Percentiles rank a stretch among this genome's conserved stretches.
Evolutionary conservation across 371 early-diverging fungal genomes (phyloP).

Genomic region (Vairimorpha necatrix): DNA sequence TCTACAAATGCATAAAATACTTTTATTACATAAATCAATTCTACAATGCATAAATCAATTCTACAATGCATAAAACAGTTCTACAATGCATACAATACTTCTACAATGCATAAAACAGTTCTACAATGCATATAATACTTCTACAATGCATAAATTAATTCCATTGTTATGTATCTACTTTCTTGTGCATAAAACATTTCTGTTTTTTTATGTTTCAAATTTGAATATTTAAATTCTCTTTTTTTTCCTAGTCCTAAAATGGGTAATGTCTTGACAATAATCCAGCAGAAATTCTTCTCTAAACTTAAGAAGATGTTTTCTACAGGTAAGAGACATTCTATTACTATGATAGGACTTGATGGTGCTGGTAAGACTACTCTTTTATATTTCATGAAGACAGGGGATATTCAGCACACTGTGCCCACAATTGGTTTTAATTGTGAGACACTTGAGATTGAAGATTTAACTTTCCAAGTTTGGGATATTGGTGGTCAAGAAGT

Average conservation of each 20-base stretch:
- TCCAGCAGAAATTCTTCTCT: conserved; percentile 12
- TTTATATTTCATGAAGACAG: conserved; percentile 74
- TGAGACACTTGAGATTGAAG: conserved; percentile 63
- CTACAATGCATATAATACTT: no score
- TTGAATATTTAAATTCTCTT: background rate
- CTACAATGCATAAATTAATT: no score
- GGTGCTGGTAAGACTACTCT: conserved; percentile 73
- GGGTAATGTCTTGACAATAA: conserved; percentile 26
- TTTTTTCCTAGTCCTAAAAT: no score
- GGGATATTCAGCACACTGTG: conserved; percentile 75
- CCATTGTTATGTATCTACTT: no score
- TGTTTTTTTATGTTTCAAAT: background rate
- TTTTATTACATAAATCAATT: no score
- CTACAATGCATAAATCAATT: no score
- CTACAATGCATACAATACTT: no score
- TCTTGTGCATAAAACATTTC: no score
- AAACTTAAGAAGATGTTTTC: conserved; percentile 29
- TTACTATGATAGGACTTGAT: conserved; percentile 70
- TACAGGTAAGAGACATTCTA: conserved; percentile 34
- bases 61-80: no score
- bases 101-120: no score
- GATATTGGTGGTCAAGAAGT: conserved; percentile 67
- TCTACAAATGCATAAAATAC: no score
- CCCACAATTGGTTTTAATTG: conserved; percentile 73
- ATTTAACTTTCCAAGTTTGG: conserved; percentile 64